Percentiles rank a stretch among this genome's conserved stretches.
phyloP scores from a whole-genome alignment of 2,329 filamentous ascomycete species.

The Mycosphaerelloides madeirae region DNA sequence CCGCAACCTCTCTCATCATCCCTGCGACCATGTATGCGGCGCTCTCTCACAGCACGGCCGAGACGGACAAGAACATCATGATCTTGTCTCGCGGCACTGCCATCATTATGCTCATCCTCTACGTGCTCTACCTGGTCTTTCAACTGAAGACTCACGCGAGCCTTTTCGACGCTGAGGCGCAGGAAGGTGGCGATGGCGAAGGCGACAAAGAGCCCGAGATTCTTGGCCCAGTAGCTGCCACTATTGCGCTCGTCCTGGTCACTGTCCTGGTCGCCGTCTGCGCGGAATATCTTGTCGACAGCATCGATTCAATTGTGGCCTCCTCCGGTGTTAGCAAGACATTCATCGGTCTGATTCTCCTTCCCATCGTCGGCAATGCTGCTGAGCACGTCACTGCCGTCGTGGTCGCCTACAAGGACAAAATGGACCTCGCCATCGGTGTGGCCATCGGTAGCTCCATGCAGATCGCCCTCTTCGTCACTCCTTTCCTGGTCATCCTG shows the following conservation, averaged over 20 bases:
- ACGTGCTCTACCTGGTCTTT: slow-evolving; percentile 52
- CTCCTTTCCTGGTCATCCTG: slow-evolving; percentile 53
- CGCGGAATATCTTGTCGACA: slow-evolving; percentile 52
- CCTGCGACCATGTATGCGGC: slow-evolving; percentile 50
- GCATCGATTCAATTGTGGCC: slow-evolving; percentile 51
- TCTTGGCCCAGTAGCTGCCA: slow-evolving; percentile 43
- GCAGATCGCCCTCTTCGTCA: slow-evolving; percentile 56
- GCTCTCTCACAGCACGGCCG: slow-evolving; percentile 36
- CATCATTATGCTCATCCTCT: slow-evolving; percentile 51
- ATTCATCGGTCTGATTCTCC: slow-evolving; percentile 53
- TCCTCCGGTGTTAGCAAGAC: slow-evolving; percentile 50
- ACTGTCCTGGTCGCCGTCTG: slow-evolving; percentile 48
- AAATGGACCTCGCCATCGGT: slow-evolving; percentile 55
- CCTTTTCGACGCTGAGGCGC: slow-evolving; percentile 42
- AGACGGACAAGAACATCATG: slow-evolving; percentile 43
- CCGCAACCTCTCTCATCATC: slow-evolving; percentile 51
- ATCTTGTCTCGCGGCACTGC: slow-evolving; percentile 50
- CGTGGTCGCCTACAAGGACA: slow-evolving; percentile 53
- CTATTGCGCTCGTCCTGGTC: slow-evolving; percentile 44
- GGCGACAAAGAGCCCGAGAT: slow-evolving; percentile 37
- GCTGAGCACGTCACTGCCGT: slow-evolving; percentile 54
- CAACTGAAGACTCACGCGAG: slow-evolving; percentile 49
- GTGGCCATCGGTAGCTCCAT: slow-evolving; percentile 52
- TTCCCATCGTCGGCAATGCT: slow-evolving; percentile 55
- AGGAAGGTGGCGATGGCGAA: slow-evolving; percentile 29